Base-by-base conservation (phyloP, 148 eudicot genomes). In the Chenopodium formosanum region DNA sequence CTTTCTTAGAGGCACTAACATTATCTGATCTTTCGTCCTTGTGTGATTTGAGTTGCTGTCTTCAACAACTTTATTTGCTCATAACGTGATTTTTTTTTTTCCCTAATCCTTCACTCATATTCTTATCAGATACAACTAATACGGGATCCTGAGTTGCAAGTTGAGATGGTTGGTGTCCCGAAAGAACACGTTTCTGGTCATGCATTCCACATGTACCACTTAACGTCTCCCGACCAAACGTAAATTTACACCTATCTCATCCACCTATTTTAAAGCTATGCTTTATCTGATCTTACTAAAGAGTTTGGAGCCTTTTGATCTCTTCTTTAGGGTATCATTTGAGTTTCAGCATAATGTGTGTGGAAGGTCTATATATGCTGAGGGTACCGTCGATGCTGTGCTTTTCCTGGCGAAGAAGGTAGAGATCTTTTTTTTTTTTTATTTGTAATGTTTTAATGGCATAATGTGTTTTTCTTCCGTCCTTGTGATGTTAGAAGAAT, bases 301-400 rank as follows among this genome's bases (percentile, higher is more conserved):
- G 63, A 48, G 56, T n/a, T 70, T 27, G 76, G n/a, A 40, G 68
- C 34, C 65, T 52, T 80, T 53, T 40, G 40, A 68, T 44, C 64
- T 72, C 31, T 67, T 17, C 70, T 88, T 86, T 89, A 95, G 98
- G 70, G 98, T 95, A 64, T 82, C 92, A 32, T 95, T 95, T 73
- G 98, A 95, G 87, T 95, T 93, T 88, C 97, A 93, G 85, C 97
- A 95, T 81, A 92, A 93, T 78, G 98, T 95, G 53, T 95, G 98
- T 85, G 98, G 98, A 83, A 86, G 98, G 89, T 95, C 98, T 52
- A 92, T 95, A 82, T 95, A 95, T 75, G 98, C 98, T 12, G 97
- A 95, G 89, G 98, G 98, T 58, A 91, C 92, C 17, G 91, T 95
- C 73, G 98, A 95, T 90, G 98, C 98, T 40, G 87, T 87, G 25